Percentiles rank a stretch among this genome's conserved stretches.
Evolutionary conservation across 495 filamentous ascomycete species (phyloP).

Genomic region (Aspergillus sclerotiicarbonarius): DNA sequence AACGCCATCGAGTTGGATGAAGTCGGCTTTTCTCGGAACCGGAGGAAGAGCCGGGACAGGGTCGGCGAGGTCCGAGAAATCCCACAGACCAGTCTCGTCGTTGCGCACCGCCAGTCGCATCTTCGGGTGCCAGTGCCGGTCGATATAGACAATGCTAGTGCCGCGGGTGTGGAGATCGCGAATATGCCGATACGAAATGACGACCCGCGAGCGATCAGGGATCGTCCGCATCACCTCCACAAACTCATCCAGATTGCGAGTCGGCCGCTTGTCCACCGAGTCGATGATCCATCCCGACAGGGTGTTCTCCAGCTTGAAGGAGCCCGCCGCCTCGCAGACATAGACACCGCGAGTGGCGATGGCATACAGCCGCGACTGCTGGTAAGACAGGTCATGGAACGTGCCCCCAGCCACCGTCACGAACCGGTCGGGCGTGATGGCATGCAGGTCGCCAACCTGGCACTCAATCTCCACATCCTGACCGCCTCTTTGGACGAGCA

Average conservation of each 20-base stretch:
- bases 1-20: slow-evolving; percentile 87
- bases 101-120: slow-evolving; percentile 94
- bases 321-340: slow-evolving; percentile 91
- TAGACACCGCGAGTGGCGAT: slow-evolving; percentile 90
- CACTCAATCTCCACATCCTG: slow-evolving; percentile 83
- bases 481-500: slow-evolving; percentile 85
- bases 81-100: slow-evolving; percentile 88
- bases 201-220: slow-evolving; percentile 83
- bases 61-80: slow-evolving; percentile 82
- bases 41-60: slow-evolving; percentile 71
- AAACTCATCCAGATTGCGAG: slow-evolving; percentile 82
- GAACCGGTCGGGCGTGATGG: slow-evolving; percentile 93
- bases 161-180: slow-evolving; percentile 91
- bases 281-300: slow-evolving; percentile 93
- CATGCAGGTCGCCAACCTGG: slow-evolving; percentile 84
- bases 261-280: slow-evolving; percentile 84
- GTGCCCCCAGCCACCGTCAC: slow-evolving; percentile 89
- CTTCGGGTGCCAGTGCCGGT: slow-evolving; percentile 91
- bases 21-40: slow-evolving; percentile 74
- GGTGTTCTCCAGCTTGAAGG: slow-evolving; percentile 88
- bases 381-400: slow-evolving; percentile 95
- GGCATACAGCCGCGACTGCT: slow-evolving; percentile 89
- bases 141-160: slow-evolving; percentile 87
- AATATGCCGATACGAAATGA: slow-evolving; percentile 93
- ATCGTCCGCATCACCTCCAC: slow-evolving; percentile 88